Conservation (phyloP, 805 yeast genomes). For the Blastobotrys americana region DNA sequence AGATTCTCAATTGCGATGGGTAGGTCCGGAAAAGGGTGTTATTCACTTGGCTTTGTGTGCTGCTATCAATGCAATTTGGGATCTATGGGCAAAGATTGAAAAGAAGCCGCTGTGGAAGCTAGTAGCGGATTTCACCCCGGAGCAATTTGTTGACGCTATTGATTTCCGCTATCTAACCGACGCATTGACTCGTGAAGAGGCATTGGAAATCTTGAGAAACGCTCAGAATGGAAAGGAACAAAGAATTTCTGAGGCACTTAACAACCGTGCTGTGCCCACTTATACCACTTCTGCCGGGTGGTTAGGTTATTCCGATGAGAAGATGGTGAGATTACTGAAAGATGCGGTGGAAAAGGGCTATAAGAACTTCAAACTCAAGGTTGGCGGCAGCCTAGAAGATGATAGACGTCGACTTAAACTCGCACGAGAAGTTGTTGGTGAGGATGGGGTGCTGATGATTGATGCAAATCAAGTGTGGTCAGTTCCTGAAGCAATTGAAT, state of each 20-base stretch:
- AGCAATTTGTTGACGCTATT: constrained; percentile 34
- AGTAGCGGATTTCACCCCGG: constrained; percentile 36
- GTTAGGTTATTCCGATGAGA: constrained; percentile 36
- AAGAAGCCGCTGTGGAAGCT: constrained; percentile 36
- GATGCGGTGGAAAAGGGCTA: constrained; percentile 34
- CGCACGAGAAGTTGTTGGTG: constrained; percentile 29
- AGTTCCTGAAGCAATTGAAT: constrained; percentile 32
- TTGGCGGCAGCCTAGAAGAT: constrained; percentile 32
- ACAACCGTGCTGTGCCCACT: constrained; percentile 35
- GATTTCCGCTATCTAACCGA: constrained; percentile 37
- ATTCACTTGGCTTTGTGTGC: constrained; percentile 37
- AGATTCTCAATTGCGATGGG: constrained; percentile 37
- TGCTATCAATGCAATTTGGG: constrained; percentile 37
- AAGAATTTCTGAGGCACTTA: constrained; percentile 29
- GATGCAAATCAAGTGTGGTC: constrained; percentile 35
- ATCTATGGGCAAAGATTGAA: constrained; percentile 36
- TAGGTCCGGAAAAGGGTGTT: constrained; percentile 38
- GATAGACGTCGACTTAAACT: constrained; percentile 32
- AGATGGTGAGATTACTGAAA: constrained; percentile 30
- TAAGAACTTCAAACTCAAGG: constrained; percentile 36
- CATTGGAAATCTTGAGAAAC: constrained; percentile 28
- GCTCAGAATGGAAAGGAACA: constrained; percentile 28
- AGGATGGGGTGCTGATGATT: constrained; percentile 30
- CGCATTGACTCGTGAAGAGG: constrained; percentile 36
- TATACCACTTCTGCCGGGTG: constrained; percentile 40